These are phyloP conservation scores for Candida stauntonica DNA, from an alignment of 805 yeast species.

Conservation along the genomic window DNA sequence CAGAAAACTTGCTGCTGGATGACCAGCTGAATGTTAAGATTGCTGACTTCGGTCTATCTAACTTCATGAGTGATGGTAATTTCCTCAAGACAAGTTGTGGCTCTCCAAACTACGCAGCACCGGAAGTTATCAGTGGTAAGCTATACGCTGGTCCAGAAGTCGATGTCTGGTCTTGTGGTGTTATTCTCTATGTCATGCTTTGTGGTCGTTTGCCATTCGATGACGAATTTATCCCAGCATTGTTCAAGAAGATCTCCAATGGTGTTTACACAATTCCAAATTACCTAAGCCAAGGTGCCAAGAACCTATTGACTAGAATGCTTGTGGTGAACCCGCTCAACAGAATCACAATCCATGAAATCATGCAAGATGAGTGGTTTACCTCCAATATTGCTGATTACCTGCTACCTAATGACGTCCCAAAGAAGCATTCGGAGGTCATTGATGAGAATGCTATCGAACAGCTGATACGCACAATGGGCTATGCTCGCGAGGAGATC, in stretches of 20 bases:
- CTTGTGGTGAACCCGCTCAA: slow-evolving; percentile 91
- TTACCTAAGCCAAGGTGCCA: slow-evolving; percentile 81
- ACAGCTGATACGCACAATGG: slow-evolving; percentile 79
- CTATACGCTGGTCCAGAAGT: slow-evolving; percentile 97
- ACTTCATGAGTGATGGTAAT: slow-evolving; percentile 97
- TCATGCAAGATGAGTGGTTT: slow-evolving; percentile 94
- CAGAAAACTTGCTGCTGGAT: slow-evolving; percentile 86
- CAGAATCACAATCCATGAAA: slow-evolving; percentile 88
- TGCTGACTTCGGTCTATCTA: slow-evolving; percentile 93
- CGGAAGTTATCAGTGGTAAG: slow-evolving; percentile 93
- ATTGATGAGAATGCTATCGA: slow-evolving; percentile 73
- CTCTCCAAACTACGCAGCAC: slow-evolving; percentile 96
- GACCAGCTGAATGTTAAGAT: slow-evolving; percentile 89
- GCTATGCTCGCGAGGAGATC: slow-evolving; percentile 82
- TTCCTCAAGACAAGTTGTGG: slow-evolving; percentile 94
- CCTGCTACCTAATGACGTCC: slow-evolving; percentile 49
- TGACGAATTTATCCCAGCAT: slow-evolving; percentile 92
- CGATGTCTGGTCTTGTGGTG: slow-evolving; percentile 98
- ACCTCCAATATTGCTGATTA: slow-evolving; percentile 75
- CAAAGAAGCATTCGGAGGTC: slow-evolving; percentile 25
- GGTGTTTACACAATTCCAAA: slow-evolving; percentile 92
- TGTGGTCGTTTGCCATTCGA: slow-evolving; percentile 95
- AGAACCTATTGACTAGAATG: slow-evolving; percentile 79
- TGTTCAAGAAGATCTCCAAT: slow-evolving; percentile 86
- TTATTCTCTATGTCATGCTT: slow-evolving; percentile 88